A percentile compares a stretch with the other conserved stretches of the same genome.
phyloP scores from a whole-genome alignment of 768 basidiomycete genomes.

The Pleurotus salmoneostramineus region DNA sequence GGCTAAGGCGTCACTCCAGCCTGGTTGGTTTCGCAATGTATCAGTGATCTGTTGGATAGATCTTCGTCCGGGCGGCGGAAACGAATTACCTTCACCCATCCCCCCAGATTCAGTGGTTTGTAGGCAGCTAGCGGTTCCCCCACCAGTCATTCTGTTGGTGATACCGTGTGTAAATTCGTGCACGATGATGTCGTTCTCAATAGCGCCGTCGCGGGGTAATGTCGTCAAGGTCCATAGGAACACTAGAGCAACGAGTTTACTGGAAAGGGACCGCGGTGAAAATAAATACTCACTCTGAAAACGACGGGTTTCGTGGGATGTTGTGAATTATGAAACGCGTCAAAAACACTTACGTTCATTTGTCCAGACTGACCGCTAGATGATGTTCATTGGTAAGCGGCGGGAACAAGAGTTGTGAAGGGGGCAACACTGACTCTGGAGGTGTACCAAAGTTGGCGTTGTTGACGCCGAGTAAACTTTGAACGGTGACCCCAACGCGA shows the following conservation, averaged over 20 bases:
- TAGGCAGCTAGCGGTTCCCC: slow-evolving; percentile 56
- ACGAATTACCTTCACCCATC: slow-evolving; percentile 59
- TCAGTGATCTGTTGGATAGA: neutral
- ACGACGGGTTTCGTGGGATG: neutral
- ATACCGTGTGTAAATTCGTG: slow-evolving; percentile 53
- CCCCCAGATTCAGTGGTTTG: slow-evolving; percentile 63
- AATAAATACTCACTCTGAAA: neutral
- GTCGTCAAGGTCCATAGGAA: slow-evolving; percentile 18
- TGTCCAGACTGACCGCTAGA: slow-evolving; percentile 32
- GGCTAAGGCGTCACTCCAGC: slow-evolving; percentile 60
- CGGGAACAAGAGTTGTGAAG: neutral
- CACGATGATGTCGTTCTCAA: slow-evolving; percentile 57
- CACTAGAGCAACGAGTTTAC: neutral
- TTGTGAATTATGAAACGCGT: neutral
- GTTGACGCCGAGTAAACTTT: slow-evolving; percentile 42
- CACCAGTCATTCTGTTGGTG: slow-evolving; percentile 51
- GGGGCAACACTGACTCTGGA: slow-evolving; percentile 27
- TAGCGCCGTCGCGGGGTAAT: slow-evolving; percentile 59
- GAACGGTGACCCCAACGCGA: slow-evolving; percentile 48
- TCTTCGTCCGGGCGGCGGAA: neutral
- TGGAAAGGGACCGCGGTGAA: neutral
- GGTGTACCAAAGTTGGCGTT: slow-evolving; percentile 43
- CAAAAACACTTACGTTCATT: slow-evolving; percentile 19
- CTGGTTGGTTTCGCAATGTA: neutral
- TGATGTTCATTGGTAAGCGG: neutral